Percentiles rank a stretch among this genome's conserved stretches.
Conservation (phyloP, 2,329 filamentous ascomycete species). For the Colletotrichum abscissum region DNA sequence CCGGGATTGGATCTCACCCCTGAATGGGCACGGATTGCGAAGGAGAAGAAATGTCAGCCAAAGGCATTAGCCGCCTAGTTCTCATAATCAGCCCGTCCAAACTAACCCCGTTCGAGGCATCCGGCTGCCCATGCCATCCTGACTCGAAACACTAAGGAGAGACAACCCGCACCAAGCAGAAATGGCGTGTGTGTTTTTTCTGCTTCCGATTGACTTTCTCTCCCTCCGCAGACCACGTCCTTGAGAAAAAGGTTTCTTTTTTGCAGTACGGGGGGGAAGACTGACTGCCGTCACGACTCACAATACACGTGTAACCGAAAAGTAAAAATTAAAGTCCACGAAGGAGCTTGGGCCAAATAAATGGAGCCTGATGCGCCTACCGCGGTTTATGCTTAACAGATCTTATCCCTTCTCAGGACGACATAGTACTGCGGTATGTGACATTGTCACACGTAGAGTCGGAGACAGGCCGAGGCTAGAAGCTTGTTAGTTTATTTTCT, state of each 20-base stretch:
- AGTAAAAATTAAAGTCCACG: neutral
- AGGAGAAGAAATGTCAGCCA: neutral
- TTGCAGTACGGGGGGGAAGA: neutral
- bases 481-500: conserved; percentile 4
- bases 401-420: conserved; percentile 17
- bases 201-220: conserved; percentile 12
- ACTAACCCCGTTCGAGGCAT: conserved; percentile 18
- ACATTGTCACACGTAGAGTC: neutral
- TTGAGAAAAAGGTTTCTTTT: neutral
- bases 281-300: neutral
- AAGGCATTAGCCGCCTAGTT: neutral
- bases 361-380: conserved; percentile 2
- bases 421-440: neutral
- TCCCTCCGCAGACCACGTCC: conserved; percentile 18
- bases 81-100: neutral
- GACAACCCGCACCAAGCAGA: neutral
- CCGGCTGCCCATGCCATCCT: neutral
- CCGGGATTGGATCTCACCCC: conserved; percentile 4
- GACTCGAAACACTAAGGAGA: conserved; percentile 23
- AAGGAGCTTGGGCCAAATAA: conserved; percentile 20
- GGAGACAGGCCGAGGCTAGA: conserved; percentile 28
- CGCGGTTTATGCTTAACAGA: conserved; percentile 32
- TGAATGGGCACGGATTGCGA: neutral
- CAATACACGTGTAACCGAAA: neutral
- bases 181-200: neutral